Conservation (phyloP, 495 filamentous ascomycete species). For the Staphylotrichum longicolle region DNA sequence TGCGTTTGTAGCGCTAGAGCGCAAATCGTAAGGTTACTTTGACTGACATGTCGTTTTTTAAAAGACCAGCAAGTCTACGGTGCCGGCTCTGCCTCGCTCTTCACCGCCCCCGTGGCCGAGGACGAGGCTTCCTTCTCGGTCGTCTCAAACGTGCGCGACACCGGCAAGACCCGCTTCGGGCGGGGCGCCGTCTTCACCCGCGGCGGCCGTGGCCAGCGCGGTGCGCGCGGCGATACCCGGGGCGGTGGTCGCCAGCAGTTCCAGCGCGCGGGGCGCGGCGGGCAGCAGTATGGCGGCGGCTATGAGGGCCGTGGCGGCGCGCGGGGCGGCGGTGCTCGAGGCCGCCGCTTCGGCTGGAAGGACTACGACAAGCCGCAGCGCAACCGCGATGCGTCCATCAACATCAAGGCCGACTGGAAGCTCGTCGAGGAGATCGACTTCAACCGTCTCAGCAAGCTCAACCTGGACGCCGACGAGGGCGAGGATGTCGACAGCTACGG, state of each 20-base stretch:
- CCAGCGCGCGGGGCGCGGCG: conserved; percentile 45
- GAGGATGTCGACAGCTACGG: conserved; percentile 94
- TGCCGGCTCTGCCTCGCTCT: conserved; percentile 79
- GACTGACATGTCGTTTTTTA: neutral
- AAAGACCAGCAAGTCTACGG: conserved; percentile 96
- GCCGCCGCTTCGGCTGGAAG: conserved; percentile 93
- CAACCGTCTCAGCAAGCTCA: conserved; percentile 88
- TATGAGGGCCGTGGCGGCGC: conserved; percentile 62
- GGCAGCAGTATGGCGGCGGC: conserved; percentile 45
- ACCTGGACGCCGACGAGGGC: conserved; percentile 88
- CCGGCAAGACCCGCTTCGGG: conserved; percentile 81
- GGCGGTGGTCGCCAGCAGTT: conserved; percentile 61
- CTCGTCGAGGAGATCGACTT: conserved; percentile 98
- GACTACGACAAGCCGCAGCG: conserved; percentile 98
- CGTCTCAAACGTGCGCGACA: conserved; percentile 87
- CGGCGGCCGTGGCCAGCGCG: conserved; percentile 81
- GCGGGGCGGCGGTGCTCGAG: conserved; percentile 52
- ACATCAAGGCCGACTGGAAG: conserved; percentile 90
- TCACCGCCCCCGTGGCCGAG: conserved; percentile 85
- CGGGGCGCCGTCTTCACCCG: conserved; percentile 83
- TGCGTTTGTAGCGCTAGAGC: conserved; percentile 38
- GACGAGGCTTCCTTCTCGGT: conserved; percentile 98
- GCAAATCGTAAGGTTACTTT: too few relatives aligned
- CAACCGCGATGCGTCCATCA: conserved; percentile 91
- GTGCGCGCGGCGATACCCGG: conserved; percentile 58